Evolutionary conservation across 192 early-diverging fungal species (phyloP), one percentile per base, ranked within the genome.

Genomic region (Tieghemiomyces parasiticus): DNA sequence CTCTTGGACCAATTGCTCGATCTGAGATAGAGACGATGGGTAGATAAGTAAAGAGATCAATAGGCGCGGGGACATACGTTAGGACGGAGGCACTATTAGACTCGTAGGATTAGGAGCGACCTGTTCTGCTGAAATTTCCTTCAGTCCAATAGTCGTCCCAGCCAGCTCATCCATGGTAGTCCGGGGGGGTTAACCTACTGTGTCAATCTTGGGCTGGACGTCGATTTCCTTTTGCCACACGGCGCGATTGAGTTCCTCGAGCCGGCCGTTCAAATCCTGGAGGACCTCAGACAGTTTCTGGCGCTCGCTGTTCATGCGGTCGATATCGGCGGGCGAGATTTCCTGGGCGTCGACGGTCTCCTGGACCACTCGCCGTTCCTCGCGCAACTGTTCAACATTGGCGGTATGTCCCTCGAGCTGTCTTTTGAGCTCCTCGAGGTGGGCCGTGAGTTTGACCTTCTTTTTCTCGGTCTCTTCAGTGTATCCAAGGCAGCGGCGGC

Each of bases 301-400:
- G 34, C 81, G 72, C 67, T 90, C 88, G 30, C 79, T 76, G 50
- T 76, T 84, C 86, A 90, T 90, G 24, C 86, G 75, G 59, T 90
- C 88, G 29, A 88, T 81, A 69, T 90, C 88, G 31, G 81, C 81
- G 35, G 85, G 80, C 29, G 79, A 82, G 34, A 90, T 81, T 63
- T 85, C 81, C 66, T 90, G 88, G 52, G 68, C 66, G 54, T 90
- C 86, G 14, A 90, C 86, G 13, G 74, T 72, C n/a, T 61, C 46
- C 60, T 82, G 77, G 35, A 87, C 70, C 47, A 72, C 66, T 1
- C 52, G 67, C 62, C 77, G 79, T 51, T 85, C 83, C 35, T 62
- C 65, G 33, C 74, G 67, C 34, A 83, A 64, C 46, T 74, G 58
- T 30, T 53, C 70, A 9, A 78, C 65, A 45, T 45, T 25, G 25